These are phyloP conservation scores for Daldinia eschscholtzii DNA, from an alignment of 2,329 filamentous ascomycete species.

Conservation along the genomic window DNA sequence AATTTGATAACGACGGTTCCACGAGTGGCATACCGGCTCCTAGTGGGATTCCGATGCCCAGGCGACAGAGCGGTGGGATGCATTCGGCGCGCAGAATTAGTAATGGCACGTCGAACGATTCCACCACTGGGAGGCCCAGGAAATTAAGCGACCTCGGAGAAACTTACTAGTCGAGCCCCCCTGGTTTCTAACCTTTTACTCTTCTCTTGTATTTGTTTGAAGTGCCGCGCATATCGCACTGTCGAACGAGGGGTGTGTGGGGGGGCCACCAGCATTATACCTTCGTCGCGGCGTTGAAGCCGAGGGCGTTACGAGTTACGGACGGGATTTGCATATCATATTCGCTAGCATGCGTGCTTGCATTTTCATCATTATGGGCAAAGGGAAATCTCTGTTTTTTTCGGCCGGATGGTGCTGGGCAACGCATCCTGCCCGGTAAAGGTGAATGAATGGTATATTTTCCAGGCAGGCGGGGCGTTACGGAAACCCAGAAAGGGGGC, in stretches of 20 bases:
- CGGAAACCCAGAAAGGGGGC: conserved; percentile 21
- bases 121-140: conserved; percentile 50
- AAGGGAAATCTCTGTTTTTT: conserved; percentile 15
- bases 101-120: conserved; percentile 49
- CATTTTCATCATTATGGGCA: conserved; percentile 35
- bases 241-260: conserved; percentile 15
- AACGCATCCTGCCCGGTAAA: conserved; percentile 35
- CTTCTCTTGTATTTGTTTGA: conserved; percentile 42
- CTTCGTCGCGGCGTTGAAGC: conserved; percentile 45
- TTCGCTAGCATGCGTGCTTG: conserved; percentile 37
- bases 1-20: conserved; percentile 59
- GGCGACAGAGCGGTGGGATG: conserved; percentile 60
- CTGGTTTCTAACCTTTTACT: conserved; percentile 39
- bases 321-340: conserved; percentile 48
- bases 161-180: conserved; percentile 60
- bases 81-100: conserved; percentile 58
- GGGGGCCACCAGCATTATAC: conserved; percentile 37
- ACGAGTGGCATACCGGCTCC: conserved; percentile 60
- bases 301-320: conserved; percentile 51
- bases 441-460: conserved; percentile 39
- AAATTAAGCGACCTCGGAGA: conserved; percentile 66
- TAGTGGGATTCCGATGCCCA: conserved; percentile 63
- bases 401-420: conserved; percentile 33
- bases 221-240: conserved; percentile 21
- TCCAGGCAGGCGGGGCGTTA: conserved; percentile 40